A percentile compares a stretch with the other conserved stretches of the same genome.
Evolutionary conservation across 495 filamentous ascomycete genomes (phyloP).

Genomic region (Penicillium dipodomyicola): DNA sequence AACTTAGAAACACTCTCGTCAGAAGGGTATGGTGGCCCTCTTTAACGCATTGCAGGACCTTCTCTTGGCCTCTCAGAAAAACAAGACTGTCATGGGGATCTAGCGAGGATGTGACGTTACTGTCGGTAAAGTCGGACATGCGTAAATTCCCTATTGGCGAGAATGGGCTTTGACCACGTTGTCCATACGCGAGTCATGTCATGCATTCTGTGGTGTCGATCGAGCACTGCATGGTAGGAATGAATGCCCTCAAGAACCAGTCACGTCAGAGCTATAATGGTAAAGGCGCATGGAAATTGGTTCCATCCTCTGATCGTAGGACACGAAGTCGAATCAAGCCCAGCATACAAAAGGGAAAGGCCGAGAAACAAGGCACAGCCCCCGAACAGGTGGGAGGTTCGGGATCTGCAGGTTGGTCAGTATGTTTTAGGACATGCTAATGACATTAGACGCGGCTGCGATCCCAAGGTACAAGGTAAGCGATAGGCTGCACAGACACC

Average conservation of each 20-base stretch:
- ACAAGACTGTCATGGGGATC: not conserved
- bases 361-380: not conserved
- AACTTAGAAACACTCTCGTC: not conserved
- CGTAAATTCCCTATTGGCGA: not conserved
- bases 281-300: not conserved
- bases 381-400: slow-evolving; percentile 2
- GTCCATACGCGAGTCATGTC: slow-evolving; percentile 10
- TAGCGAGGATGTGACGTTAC: not conserved
- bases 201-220: slow-evolving; percentile 3
- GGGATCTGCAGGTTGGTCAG: not conserved
- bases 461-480: not conserved
- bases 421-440: not conserved
- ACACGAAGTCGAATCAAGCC: not conserved
- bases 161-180: slow-evolving; percentile 10
- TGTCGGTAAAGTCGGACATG: slow-evolving; percentile 8
- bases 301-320: not conserved
- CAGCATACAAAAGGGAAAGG: not conserved
- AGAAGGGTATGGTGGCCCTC: not conserved
- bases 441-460: slow-evolving; percentile 15
- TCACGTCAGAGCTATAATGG: not conserved
- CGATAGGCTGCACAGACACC: slow-evolving; percentile 18
- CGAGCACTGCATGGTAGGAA: not conserved
- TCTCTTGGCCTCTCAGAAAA: not conserved
- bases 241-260: not conserved
- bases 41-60: not conserved